These are phyloP conservation scores for Trichocladium uniseriatum DNA, from an alignment of 495 filamentous ascomycete genomes.

Conservation along the genomic window DNA sequence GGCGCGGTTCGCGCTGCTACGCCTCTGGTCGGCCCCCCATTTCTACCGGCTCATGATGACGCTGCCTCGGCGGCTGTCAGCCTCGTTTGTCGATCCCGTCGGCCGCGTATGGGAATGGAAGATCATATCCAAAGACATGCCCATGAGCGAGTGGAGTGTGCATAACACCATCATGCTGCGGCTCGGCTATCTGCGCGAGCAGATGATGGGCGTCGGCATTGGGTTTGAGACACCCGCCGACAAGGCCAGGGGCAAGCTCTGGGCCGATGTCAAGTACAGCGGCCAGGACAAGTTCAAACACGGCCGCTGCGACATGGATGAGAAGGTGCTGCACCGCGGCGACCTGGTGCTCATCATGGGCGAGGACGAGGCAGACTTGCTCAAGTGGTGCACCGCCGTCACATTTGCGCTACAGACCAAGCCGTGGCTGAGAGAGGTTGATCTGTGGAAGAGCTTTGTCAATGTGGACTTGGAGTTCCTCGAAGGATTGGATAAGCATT, in stretches of 20 bases:
- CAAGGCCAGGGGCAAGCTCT: background rate
- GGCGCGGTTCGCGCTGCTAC: no score
- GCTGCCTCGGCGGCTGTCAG: no score
- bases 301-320: conserved; percentile 19
- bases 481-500: conserved; percentile 31
- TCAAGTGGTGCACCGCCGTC: conserved; percentile 31
- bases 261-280: conserved; percentile 1
- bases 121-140: no score
- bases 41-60: no score
- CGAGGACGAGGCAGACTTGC: conserved; percentile 32
- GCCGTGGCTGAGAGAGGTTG: conserved; percentile 44
- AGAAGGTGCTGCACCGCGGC: conserved; percentile 29
- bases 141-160: no score
- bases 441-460: conserved; percentile 46
- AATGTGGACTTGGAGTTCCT: conserved; percentile 40
- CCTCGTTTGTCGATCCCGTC: no score
- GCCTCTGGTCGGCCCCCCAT: no score
- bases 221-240: background rate
- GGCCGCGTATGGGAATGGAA: no score
- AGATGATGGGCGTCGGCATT: no score
- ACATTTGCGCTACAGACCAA: conserved; percentile 42
- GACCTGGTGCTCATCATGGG: conserved; percentile 43
- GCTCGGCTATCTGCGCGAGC: no score
- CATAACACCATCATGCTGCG: no score
- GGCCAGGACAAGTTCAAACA: conserved; percentile 16